Base-by-base conservation (phyloP, 2,329 filamentous ascomycete species). In the Cercospora sp. region DNA sequence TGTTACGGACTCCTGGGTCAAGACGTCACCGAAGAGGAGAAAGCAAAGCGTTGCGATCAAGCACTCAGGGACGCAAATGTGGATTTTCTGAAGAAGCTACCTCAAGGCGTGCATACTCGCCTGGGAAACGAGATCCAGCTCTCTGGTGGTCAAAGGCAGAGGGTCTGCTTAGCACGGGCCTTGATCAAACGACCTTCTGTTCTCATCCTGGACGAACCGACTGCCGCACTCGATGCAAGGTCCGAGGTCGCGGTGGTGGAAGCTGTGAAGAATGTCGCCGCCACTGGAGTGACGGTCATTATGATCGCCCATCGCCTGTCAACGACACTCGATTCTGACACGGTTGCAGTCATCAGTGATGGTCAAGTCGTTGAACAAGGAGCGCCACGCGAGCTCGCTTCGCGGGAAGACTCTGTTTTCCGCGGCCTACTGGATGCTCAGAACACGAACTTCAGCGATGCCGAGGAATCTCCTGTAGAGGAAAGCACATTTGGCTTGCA, bases 311-410 rank as follows among this genome's bases (percentile, higher is more conserved):
- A 94, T 77, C 84, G 91, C 13, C 82, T 94, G 40, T 90, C 90
- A 0, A 94, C 90, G 2, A 89, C 94, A 13, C 90, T 91, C 76
- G 90, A 93, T 71, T 90, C 92, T 0, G 89, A 94, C 76, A 82
- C 89, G n/a, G 93, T 94, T 40, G 92, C 91, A 71, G 90, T 94
- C 1, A 86, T 94, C 64, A 89, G 89, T 13, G 86, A 90, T 68
- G 88, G 89, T 30, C 85, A 78, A n/a, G 85, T 90, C 26, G 80
- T 88, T 0, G 88, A 91, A 76, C 80, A 82, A 66, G 89, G 90
- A 12, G 83, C 83, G n/a, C 88, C 91, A 73, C 79, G 82, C 6
- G 85, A 88, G 69, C 79, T 91, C 70, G 62, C 62, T 16, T 79
- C 89, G 0, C 40, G 51, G 5, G 59, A 66, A 13, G 70, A 71